phyloP scores from a whole-genome alignment of 805 yeast species.

The Ogataea trehalophila region DNA sequence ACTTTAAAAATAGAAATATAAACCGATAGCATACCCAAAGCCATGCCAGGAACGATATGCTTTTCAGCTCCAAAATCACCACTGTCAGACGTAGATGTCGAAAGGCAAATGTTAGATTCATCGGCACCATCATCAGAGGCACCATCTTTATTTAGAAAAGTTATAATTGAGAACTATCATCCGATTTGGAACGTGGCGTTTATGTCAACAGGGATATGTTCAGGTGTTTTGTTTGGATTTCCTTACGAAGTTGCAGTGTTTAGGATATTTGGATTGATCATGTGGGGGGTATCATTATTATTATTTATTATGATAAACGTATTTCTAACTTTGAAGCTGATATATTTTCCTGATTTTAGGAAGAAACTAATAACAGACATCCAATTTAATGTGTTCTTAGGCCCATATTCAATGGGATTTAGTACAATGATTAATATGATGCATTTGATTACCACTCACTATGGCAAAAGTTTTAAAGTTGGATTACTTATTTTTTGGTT shows the following conservation, averaged over 20 bases:
- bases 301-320: constrained; percentile 39
- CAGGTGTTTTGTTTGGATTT: constrained; percentile 52
- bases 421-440: constrained; percentile 58
- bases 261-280: constrained; percentile 19
- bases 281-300: constrained; percentile 50
- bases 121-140: no score
- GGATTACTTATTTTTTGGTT: constrained; percentile 63
- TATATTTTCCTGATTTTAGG: constrained; percentile 22
- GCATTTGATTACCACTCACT: constrained; percentile 34
- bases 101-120: no score
- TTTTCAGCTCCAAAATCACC: no score
- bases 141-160: constrained; percentile 6
- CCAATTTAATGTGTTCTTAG: constrained; percentile 56
- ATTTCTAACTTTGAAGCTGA: constrained; percentile 34
- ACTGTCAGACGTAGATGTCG: no score
- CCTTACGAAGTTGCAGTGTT: constrained; percentile 35
- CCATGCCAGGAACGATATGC: no score
- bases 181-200: constrained; percentile 66
- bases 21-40: no score
- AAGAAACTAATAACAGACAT: constrained; percentile 34
- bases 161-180: constrained; percentile 27
- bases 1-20: no score
- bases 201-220: constrained; percentile 78
- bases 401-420: constrained; percentile 79
- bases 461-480: constrained; percentile 26